Base-by-base conservation (phyloP, 2,329 filamentous ascomycete species). In the Amphichorda felina region DNA sequence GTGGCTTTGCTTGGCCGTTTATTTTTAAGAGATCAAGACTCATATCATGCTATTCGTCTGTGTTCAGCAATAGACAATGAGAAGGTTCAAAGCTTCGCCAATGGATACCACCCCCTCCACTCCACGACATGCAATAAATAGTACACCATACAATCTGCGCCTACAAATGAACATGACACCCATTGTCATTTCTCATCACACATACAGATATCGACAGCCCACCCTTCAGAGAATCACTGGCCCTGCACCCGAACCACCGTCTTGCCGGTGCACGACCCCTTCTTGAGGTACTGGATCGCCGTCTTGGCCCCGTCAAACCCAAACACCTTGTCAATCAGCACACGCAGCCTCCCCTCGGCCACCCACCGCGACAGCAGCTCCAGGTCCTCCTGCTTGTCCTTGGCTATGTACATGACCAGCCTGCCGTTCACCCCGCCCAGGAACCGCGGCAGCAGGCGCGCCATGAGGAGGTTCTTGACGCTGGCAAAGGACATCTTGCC, bases 231-330 rank as follows among this genome's bases (percentile, higher is more conserved):
- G 10, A 24, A 24, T 24, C 10, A 24, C 21, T 6, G 21, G 6
- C 10, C 21, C 21, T 29, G 15, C 27, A 40, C 34, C 17, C 30
- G 34, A 15, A 62, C 45, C 26, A 81, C 59, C 43, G 82, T 57
- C 59, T 82, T 82, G 1, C 78, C 78, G 35, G 57, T 68, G 4
- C 68, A 60, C n/a, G 71, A 63, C 0, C 70, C 70, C 3, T 64
- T 69, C 56, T 72, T 75, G 45, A 81, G 47, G 41, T 64, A 69
- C 50, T 68, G 63, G 53, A 70, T 77, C 3, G 75, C 78, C 46
- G 68, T 60, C 1, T 59, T 54, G 2, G 61, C 66, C 37, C 81
- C 67, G 14, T 71, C 66, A 47, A 77, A 75, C 16, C 62, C 59
- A 45, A 66, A 79, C 2, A 59, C 60, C 24, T 61, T 59, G 47